Percentiles rank a stretch among this genome's conserved stretches.
These are phyloP conservation scores for Symbiotaphrina buchneri DNA, from an alignment of 495 filamentous ascomycete genomes.

Conservation along the genomic window DNA sequence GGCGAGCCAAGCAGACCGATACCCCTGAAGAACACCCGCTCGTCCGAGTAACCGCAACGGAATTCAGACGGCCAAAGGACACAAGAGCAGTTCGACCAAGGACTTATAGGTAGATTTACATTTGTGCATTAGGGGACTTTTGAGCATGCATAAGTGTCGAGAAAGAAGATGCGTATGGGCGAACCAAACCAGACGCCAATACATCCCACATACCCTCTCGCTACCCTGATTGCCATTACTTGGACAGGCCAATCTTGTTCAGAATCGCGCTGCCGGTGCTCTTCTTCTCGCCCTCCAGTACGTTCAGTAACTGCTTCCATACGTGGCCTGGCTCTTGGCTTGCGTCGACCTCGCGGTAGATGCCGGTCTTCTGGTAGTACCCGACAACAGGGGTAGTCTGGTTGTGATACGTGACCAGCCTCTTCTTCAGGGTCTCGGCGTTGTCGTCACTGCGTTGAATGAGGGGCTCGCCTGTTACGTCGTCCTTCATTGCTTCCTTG, in stretches of 20 bases:
- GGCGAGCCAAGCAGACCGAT: too few relatives aligned
- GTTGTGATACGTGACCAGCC: conserved; percentile 75
- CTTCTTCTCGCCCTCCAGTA: conserved; percentile 45
- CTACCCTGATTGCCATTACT: conserved; percentile 6
- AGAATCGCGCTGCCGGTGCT: conserved; percentile 15
- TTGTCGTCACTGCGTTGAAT: conserved; percentile 97
- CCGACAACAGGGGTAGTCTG: conserved; percentile 82
- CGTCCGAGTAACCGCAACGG: too few relatives aligned
- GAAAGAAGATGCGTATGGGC: too few relatives aligned
- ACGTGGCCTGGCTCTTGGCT: conserved; percentile 91
- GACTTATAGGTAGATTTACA: too few relatives aligned
- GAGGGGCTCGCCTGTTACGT: conserved; percentile 87
- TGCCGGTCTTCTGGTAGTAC: conserved; percentile 92
- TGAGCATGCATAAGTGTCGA: too few relatives aligned
- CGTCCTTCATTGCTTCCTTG: conserved; percentile 81
- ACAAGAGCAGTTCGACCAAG: too few relatives aligned
- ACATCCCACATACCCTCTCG: background rate
- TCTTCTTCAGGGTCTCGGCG: conserved; percentile 90
- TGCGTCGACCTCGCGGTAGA: conserved; percentile 92
- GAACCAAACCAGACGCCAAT: background rate
- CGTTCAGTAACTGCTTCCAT: conserved; percentile 74
- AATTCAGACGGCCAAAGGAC: too few relatives aligned
- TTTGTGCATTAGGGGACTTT: too few relatives aligned
- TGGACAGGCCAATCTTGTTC: conserved; percentile 21
- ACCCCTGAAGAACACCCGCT: too few relatives aligned